Conservation (phyloP, 495 filamentous ascomycete species). For the Talaromyces ruber region DNA sequence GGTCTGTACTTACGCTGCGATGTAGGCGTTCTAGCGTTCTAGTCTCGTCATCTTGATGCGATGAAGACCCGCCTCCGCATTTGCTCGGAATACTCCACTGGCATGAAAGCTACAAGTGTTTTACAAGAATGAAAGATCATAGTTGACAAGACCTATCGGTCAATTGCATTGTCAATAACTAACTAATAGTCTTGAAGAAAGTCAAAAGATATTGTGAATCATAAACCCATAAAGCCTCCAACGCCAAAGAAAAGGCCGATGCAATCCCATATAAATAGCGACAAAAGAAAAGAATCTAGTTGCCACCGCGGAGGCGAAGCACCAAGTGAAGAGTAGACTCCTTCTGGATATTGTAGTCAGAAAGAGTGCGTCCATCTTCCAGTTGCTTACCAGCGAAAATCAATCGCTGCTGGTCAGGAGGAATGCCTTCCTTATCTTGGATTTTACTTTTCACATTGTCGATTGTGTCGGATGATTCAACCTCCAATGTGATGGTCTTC, state of each 20-base stretch:
- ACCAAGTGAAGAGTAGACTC: conserved; percentile 84
- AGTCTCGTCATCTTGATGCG: background rate
- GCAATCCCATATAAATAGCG: background rate
- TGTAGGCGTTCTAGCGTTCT: background rate
- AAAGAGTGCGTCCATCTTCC: conserved; percentile 75
- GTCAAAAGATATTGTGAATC: conserved; percentile 12
- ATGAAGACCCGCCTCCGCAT: background rate
- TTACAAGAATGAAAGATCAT: background rate
- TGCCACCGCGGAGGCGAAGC: conserved; percentile 63
- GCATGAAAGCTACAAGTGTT: background rate
- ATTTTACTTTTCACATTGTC: conserved; percentile 93
- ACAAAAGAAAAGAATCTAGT: conserved; percentile 1
- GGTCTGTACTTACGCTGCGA: background rate
- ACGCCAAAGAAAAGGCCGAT: conserved; percentile 27
- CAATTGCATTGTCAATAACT: conserved; percentile 10
- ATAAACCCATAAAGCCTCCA: conserved; percentile 17
- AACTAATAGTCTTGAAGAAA: conserved; percentile 1
- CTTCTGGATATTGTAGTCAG: conserved; percentile 94
- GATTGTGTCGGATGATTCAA: conserved; percentile 83
- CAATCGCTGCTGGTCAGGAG: conserved; percentile 80
- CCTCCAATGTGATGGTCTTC: conserved; percentile 88
- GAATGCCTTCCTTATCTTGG: conserved; percentile 88
- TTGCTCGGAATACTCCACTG: background rate
- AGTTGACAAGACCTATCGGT: background rate
- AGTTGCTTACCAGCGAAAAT: conserved; percentile 91